phyloP scores from a whole-genome alignment of 2,329 filamentous ascomycete genomes.

The Hymenoscyphus repandus region DNA sequence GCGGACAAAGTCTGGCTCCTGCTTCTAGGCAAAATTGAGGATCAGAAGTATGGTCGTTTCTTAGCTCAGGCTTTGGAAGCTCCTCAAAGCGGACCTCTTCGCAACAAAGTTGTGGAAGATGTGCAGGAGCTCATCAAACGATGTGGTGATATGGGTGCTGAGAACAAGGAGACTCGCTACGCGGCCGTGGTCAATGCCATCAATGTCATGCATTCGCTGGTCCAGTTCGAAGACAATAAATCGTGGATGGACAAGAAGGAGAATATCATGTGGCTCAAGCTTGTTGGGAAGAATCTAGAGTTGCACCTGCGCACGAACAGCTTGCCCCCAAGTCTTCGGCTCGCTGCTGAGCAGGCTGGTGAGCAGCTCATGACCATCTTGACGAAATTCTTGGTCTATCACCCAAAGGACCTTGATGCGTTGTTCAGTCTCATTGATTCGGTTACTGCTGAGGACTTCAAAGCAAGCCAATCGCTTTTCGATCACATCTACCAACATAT shows the following conservation, averaged over 20 bases:
- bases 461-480: conserved; percentile 68
- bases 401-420: conserved; percentile 72
- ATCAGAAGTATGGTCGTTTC: conserved; percentile 84
- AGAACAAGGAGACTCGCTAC: conserved; percentile 64
- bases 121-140: conserved; percentile 66
- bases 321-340: conserved; percentile 65
- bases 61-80: conserved; percentile 81
- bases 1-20: conserved; percentile 81
- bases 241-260: conserved; percentile 68
- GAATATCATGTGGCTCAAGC: conserved; percentile 53
- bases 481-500: conserved; percentile 81
- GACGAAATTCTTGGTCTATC: conserved; percentile 70
- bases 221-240: conserved; percentile 54
- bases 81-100: conserved; percentile 65
- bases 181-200: conserved; percentile 79
- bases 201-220: conserved; percentile 76
- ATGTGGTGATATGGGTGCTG: conserved; percentile 57
- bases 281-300: conserved; percentile 73
- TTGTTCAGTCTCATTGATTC: conserved; percentile 81
- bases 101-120: conserved; percentile 69
- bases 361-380: conserved; percentile 85
- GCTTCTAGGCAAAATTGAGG: conserved; percentile 72
- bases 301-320: conserved; percentile 64
- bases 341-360: conserved; percentile 82
- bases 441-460: conserved; percentile 78